Evolutionary conservation across 441 rosid genomes (phyloP).

Genomic region (Eugenia klotzschiana): DNA sequence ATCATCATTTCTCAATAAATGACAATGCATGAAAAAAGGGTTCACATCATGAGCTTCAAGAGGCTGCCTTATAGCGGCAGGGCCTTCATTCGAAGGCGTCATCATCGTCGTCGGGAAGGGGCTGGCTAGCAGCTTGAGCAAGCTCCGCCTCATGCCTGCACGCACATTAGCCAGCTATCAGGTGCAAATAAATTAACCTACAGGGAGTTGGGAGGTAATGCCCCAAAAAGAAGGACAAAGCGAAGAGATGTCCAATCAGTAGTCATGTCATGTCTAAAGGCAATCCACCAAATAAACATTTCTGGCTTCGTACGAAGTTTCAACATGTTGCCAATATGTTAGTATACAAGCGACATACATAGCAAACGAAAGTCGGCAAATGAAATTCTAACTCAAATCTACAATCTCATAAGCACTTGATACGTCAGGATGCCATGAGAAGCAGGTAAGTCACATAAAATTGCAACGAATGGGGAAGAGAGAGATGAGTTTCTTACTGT

Average conservation of each 20-base stretch:
- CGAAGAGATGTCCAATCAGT: background rate
- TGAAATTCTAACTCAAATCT: background rate
- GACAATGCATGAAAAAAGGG: background rate
- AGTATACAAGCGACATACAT: background rate
- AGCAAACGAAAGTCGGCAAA: background rate
- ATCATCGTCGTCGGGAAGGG: constrained; percentile 69
- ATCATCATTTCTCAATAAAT: background rate
- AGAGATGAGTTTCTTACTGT: constrained; percentile 18
- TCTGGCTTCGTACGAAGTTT: background rate
- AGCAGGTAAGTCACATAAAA: background rate
- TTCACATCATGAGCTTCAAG: background rate
- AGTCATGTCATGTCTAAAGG: background rate
- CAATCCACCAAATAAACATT: background rate
- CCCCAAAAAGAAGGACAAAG: background rate
- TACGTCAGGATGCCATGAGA: background rate
- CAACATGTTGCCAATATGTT: background rate
- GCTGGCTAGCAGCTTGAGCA: constrained; percentile 50
- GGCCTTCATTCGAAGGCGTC: constrained; percentile 43
- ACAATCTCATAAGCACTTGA: background rate
- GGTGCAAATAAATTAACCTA: background rate
- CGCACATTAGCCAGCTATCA: background rate
- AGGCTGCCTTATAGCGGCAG: background rate
- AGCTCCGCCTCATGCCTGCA: constrained; percentile 71
- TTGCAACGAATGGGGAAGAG: background rate
- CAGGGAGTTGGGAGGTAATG: background rate